A percentile compares a stretch with the other conserved stretches of the same genome.
These are phyloP conservation scores for Myxozyma monticola DNA, from an alignment of 805 yeast genomes.

Conservation along the genomic window DNA sequence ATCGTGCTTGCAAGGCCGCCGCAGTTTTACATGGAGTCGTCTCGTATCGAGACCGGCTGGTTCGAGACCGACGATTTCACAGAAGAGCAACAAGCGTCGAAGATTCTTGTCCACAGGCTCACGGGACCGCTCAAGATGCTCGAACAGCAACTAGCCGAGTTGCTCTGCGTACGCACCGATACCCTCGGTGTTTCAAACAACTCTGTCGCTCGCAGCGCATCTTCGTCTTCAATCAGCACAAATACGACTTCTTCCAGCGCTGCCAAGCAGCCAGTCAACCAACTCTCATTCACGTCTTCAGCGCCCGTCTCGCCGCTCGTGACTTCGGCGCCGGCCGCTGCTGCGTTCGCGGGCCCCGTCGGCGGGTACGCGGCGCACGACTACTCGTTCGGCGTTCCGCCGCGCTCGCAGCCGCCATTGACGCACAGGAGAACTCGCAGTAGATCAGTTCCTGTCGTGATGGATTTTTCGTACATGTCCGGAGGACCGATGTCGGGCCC, in stretches of 20 bases:
- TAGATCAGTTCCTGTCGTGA: slow-evolving; percentile 26
- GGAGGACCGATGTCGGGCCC: not conserved
- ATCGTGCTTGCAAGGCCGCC: slow-evolving; percentile 17
- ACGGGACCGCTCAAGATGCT: slow-evolving; percentile 19
- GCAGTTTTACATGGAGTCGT: slow-evolving; percentile 24
- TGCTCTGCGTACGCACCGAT: slow-evolving; percentile 16
- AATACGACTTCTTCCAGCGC: slow-evolving; percentile 7
- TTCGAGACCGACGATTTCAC: slow-evolving; percentile 29
- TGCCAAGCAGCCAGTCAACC: slow-evolving; percentile 2
- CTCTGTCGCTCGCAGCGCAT: slow-evolving; percentile 16
- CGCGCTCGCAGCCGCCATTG: not conserved
- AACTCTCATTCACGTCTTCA: slow-evolving; percentile 15
- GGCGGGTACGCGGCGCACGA: too few relatives aligned
- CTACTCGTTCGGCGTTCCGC: not conserved
- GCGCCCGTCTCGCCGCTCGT: slow-evolving; percentile 26
- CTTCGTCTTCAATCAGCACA: slow-evolving; percentile 12
- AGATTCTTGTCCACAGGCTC: slow-evolving; percentile 24
- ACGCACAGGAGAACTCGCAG: slow-evolving; percentile 27
- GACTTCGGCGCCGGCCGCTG: slow-evolving; percentile 3
- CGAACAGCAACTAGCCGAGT: slow-evolving; percentile 24
- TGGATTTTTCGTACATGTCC: slow-evolving; percentile 20
- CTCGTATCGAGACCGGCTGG: slow-evolving; percentile 22
- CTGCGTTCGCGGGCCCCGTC: too few relatives aligned
- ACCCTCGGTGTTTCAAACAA: not conserved
- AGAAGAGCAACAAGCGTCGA: slow-evolving; percentile 26